Conservation (phyloP, 1,284 basidiomycete genomes). For the Apiotrichum akiyoshidainum region DNA sequence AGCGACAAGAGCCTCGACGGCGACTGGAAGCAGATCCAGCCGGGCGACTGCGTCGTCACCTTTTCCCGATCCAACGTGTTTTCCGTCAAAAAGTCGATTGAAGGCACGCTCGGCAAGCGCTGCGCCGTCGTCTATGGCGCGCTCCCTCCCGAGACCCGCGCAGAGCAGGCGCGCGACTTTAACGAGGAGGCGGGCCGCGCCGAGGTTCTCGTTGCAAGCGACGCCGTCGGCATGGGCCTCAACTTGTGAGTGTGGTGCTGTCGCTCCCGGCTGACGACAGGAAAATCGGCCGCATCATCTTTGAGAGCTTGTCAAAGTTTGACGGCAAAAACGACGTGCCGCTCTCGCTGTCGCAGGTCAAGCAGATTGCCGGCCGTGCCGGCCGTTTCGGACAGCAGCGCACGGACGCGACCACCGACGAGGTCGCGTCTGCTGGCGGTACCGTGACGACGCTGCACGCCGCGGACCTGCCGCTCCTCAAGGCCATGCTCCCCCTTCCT, state of each 20-base stretch:
- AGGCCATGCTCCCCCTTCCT: conserved; percentile 52
- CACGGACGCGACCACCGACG: conserved; percentile 23
- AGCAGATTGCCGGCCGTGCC: conserved; percentile 94
- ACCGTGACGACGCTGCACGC: conserved; percentile 69
- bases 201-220: conserved; percentile 84
- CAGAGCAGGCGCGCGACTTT: conserved; percentile 83
- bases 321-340: conserved; percentile 59
- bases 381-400: conserved; percentile 78
- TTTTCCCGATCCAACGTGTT: conserved; percentile 81
- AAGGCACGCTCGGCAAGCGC: conserved; percentile 64
- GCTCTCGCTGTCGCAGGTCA: conserved; percentile 76
- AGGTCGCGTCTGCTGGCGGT: conserved; percentile 56
- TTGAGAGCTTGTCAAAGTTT: conserved; percentile 72
- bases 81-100: conserved; percentile 67
- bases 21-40: conserved; percentile 63
- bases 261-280: conserved; percentile 50
- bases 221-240: conserved; percentile 94
- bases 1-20: conserved; percentile 65
- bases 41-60: conserved; percentile 88
- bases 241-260: conserved; percentile 67
- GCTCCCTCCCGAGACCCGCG: conserved; percentile 82
- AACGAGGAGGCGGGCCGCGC: conserved; percentile 73
- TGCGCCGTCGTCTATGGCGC: conserved; percentile 88
- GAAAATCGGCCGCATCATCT: conserved; percentile 88
- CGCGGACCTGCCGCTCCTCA: conserved; percentile 65